phyloP scores from a whole-genome alignment of 2,329 filamentous ascomycete genomes.

The Xylariaceae sp. region DNA sequence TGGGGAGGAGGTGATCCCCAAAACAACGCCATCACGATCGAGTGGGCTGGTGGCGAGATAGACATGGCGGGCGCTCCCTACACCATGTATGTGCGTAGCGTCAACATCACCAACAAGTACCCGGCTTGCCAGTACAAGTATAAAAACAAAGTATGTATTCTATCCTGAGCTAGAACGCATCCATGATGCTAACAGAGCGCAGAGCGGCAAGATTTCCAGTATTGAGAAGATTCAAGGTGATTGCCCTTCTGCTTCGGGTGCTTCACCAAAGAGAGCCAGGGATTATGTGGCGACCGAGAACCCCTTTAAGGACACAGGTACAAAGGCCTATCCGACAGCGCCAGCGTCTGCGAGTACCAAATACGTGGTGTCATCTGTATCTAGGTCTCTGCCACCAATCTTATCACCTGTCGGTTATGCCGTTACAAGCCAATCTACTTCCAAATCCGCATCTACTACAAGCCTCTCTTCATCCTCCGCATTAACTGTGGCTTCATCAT shows the following conservation, averaged over 20 bases:
- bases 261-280: slow-evolving; percentile 17
- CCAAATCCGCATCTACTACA: neutral
- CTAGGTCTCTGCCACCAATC: neutral
- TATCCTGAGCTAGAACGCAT: neutral
- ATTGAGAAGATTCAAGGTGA: slow-evolving; percentile 28
- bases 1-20: slow-evolving; percentile 33
- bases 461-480: neutral
- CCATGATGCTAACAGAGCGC: slow-evolving; percentile 16
- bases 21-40: slow-evolving; percentile 30
- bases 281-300: slow-evolving; percentile 10
- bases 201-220: slow-evolving; percentile 27
- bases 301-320: slow-evolving; percentile 7
- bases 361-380: neutral
- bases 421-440: neutral
- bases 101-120: slow-evolving; percentile 34
- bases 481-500: neutral
- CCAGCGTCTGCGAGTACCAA: neutral
- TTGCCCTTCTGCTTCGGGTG: slow-evolving; percentile 14
- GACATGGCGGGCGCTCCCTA: slow-evolving; percentile 29
- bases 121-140: slow-evolving; percentile 33
- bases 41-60: slow-evolving; percentile 34
- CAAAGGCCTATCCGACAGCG: neutral
- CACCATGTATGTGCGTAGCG: slow-evolving; percentile 32
- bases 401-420: neutral
- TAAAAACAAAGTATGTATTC: slow-evolving; percentile 27